A percentile compares a stretch with the other conserved stretches of the same genome.
Conservation (phyloP, 176 grass and related monocot genomes). For the Triticum turgidum region DNA sequence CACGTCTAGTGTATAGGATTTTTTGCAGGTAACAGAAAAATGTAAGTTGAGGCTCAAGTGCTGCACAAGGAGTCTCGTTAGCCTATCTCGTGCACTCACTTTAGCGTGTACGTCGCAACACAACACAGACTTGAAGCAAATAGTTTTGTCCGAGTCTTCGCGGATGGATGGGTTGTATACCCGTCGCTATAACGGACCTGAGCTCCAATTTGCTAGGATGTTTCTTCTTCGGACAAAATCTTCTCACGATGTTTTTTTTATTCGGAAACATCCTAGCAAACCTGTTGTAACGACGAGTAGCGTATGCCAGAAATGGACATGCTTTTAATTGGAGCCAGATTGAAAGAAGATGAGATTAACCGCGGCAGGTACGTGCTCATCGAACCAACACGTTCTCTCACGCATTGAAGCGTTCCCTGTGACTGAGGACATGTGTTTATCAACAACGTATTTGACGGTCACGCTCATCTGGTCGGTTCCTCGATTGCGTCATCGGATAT, state of each 20-base stretch:
- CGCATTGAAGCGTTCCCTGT: background rate
- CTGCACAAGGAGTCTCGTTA: background rate
- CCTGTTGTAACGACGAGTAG: background rate
- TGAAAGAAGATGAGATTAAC: background rate
- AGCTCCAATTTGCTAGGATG: background rate
- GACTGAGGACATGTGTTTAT: background rate
- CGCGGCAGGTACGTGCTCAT: background rate
- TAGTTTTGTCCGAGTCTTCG: background rate
- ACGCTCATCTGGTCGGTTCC: background rate
- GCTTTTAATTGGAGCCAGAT: background rate
- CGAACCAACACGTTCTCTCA: background rate
- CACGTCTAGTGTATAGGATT: background rate
- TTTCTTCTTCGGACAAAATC: background rate
- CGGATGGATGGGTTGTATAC: background rate
- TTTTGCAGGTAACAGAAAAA: background rate
- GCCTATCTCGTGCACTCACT: conserved; percentile 29
- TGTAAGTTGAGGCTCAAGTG: conserved; percentile 5
- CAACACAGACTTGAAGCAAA: background rate
- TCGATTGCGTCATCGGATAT: background rate
- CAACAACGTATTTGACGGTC: background rate
- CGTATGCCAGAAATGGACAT: background rate
- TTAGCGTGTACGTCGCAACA: conserved; percentile 21
- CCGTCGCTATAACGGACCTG: background rate
- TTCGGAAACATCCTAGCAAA: too few relatives aligned
- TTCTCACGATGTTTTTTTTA: background rate